These are phyloP conservation scores for Apostasia shenzhenica DNA, from an alignment of 106 monocot species.

Conservation along the genomic window DNA sequence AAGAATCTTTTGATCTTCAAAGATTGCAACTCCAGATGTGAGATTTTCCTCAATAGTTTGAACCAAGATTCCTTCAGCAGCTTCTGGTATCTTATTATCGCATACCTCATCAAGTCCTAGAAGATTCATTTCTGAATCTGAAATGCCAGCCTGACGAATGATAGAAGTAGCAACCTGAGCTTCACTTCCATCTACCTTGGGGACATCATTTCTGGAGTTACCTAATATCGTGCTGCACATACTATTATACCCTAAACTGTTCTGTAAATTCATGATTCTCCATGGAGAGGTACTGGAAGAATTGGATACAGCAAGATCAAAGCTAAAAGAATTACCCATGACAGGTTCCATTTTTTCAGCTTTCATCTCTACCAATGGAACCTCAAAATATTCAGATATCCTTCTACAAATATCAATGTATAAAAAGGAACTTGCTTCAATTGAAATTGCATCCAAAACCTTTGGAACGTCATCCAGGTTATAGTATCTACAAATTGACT, in stretches of 20 bases:
- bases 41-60: constrained; percentile 10
- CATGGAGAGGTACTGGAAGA: background rate
- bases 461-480: constrained; percentile 46
- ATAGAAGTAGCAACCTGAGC: background rate
- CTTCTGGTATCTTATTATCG: constrained; percentile 7
- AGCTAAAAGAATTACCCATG: constrained; percentile 2
- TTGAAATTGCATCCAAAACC: constrained; percentile 31
- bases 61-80: background rate
- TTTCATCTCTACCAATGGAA: constrained; percentile 16
- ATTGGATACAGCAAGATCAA: constrained; percentile 10
- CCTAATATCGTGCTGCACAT: background rate
- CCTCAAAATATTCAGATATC: constrained; percentile 58
- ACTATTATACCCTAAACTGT: constrained; percentile 3
- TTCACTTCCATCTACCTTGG: constrained; percentile 9
- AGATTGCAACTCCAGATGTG: background rate
- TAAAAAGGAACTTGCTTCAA: constrained; percentile 20
- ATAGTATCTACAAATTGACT: constrained; percentile 52
- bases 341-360: constrained; percentile 7
- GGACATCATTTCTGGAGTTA: background rate
- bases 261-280: background rate
- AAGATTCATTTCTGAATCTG: constrained; percentile 6
- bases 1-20: constrained; percentile 3
- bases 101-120: background rate
- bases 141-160: constrained; percentile 4
- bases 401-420: constrained; percentile 53